phyloP scores from a whole-genome alignment of 164 flowering plant species.

The Berberis vulgaris region DNA sequence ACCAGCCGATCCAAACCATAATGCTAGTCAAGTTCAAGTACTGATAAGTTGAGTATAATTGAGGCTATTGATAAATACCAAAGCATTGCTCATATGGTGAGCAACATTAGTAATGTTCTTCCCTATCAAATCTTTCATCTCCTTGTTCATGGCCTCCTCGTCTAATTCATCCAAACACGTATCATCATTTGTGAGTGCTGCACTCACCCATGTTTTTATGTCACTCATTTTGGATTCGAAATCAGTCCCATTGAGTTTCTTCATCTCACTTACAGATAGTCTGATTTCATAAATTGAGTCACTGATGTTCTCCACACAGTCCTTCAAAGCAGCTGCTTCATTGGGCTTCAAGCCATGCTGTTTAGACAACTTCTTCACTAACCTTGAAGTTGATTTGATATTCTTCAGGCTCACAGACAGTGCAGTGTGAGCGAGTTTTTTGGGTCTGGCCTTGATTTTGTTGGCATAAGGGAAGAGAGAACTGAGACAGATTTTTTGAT shows the following conservation, averaged over 20 bases:
- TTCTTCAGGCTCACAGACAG: slow-evolving; percentile 37
- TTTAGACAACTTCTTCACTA: slow-evolving; percentile 23
- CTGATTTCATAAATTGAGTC: slow-evolving; percentile 36
- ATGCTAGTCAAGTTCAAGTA: too few relatives aligned
- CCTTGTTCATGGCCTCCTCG: slow-evolving; percentile 18
- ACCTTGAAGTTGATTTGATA: slow-evolving; percentile 24
- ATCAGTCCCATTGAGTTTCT: slow-evolving; percentile 12
- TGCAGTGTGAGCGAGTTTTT: slow-evolving; percentile 27
- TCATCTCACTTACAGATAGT: slow-evolving; percentile 43
- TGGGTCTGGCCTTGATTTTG: slow-evolving; percentile 25
- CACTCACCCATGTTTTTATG: slow-evolving; percentile 75
- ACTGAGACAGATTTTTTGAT: slow-evolving; percentile 34
- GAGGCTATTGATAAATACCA: slow-evolving; percentile 4
- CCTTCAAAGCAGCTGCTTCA: slow-evolving; percentile 41
- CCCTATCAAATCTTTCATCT: slow-evolving; percentile 11
- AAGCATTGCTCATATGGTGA: slow-evolving; percentile 21
- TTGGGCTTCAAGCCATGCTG: slow-evolving; percentile 25
- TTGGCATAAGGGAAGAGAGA: slow-evolving; percentile 32
- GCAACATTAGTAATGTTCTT: slow-evolving; percentile 6
- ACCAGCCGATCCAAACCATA: too few relatives aligned
- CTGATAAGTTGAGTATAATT: not conserved
- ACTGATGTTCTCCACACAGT: slow-evolving; percentile 50
- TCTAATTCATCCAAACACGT: slow-evolving; percentile 60
- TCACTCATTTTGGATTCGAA: slow-evolving; percentile 29
- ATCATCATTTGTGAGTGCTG: slow-evolving; percentile 56